Evolutionary conservation across 106 monocot species (phyloP).

Genomic region (Dendrobium huoshanense): DNA sequence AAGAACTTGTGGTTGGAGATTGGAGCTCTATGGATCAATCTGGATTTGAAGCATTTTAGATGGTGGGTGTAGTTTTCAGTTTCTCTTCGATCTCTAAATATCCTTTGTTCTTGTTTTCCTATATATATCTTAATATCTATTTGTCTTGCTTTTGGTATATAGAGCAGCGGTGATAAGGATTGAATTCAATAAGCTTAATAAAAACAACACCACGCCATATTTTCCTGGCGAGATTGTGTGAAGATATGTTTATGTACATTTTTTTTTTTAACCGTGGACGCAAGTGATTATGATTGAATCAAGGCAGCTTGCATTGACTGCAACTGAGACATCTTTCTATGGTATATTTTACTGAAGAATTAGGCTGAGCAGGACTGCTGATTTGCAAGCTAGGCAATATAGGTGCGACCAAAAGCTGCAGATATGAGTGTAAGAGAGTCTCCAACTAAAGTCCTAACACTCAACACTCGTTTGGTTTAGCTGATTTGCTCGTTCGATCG

Average conservation of each 20-base stretch:
- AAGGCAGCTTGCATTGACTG: no score
- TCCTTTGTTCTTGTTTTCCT: not conserved
- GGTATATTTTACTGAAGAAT: no score
- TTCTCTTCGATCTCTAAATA: not conserved
- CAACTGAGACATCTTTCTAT: no score
- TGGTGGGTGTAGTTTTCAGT: not conserved
- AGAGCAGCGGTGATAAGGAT: not conserved
- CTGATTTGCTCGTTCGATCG: no score
- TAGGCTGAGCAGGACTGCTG: no score
- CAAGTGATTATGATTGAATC: no score
- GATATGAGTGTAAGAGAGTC: no score
- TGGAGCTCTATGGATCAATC: conserved; percentile 2
- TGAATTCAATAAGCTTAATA: conserved; percentile 1
- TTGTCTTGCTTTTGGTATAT: not conserved
- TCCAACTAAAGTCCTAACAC: no score
- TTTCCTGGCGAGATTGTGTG: not conserved
- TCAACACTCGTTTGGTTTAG: no score
- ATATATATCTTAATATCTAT: not conserved
- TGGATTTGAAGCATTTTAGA: conserved; percentile 10
- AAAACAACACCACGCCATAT: not conserved
- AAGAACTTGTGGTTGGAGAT: conserved; percentile 4
- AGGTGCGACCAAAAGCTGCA: no score
- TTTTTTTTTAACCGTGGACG: not conserved
- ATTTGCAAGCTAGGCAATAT: no score
- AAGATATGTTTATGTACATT: not conserved